These are phyloP conservation scores for Thelonectria discophora DNA, from an alignment of 2,329 filamentous ascomycete genomes.

Conservation along the genomic window DNA sequence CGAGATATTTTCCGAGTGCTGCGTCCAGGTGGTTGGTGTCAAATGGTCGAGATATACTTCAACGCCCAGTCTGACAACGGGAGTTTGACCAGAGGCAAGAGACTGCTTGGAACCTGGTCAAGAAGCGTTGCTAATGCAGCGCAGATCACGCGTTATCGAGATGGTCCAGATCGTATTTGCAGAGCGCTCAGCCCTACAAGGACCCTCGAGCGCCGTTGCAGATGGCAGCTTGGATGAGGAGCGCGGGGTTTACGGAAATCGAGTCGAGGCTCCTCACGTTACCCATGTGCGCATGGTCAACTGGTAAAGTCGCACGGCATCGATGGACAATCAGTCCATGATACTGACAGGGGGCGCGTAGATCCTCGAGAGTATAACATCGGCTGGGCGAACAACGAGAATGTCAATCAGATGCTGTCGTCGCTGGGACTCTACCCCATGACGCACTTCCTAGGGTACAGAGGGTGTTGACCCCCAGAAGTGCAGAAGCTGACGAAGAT, in stretches of 20 bases:
- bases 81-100: slow-evolving; percentile 70
- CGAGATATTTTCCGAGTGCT: slow-evolving; percentile 77
- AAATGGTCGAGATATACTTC: slow-evolving; percentile 88
- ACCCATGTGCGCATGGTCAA: slow-evolving; percentile 76
- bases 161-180: slow-evolving; percentile 73
- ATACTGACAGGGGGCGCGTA: slow-evolving; percentile 39
- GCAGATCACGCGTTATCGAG: slow-evolving; percentile 69
- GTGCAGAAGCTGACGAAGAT: slow-evolving; percentile 14
- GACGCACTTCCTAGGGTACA: slow-evolving; percentile 59
- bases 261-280: slow-evolving; percentile 72
- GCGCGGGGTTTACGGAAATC: slow-evolving; percentile 73
- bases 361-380: slow-evolving; percentile 62
- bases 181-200: slow-evolving; percentile 69
- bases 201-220: slow-evolving; percentile 71
- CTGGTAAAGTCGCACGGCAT: slow-evolving; percentile 55
- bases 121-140: slow-evolving; percentile 16
- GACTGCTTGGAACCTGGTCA: slow-evolving; percentile 25
- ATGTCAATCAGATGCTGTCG: slow-evolving; percentile 62
- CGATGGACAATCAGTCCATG: neutral
- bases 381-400: slow-evolving; percentile 62
- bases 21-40: slow-evolving; percentile 82
- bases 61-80: slow-evolving; percentile 89
- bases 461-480: neutral
- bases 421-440: slow-evolving; percentile 67
- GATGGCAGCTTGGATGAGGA: slow-evolving; percentile 65